A percentile compares a stretch with the other conserved stretches of the same genome.
Conservation (phyloP, 139 green algal species). For the Chlorella sp. region DNA sequence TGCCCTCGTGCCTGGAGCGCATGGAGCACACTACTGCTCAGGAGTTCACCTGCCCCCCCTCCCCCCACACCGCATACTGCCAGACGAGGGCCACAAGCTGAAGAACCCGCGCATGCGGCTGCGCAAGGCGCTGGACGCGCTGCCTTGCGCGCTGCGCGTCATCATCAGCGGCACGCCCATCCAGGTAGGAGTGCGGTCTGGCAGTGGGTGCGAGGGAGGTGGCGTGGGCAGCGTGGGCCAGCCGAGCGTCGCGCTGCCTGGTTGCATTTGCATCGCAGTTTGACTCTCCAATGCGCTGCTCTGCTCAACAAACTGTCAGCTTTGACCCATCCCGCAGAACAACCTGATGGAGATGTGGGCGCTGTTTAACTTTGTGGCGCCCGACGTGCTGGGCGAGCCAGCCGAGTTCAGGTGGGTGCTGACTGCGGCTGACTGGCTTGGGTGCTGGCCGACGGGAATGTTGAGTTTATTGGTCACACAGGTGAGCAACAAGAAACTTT, state of each 20-base stretch:
- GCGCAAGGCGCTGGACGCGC: constrained; percentile 55
- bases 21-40: too few relatives aligned
- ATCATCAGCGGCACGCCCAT: constrained; percentile 93
- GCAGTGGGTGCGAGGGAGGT: not conserved
- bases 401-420: constrained; percentile 58
- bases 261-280: too few relatives aligned
- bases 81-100: constrained; percentile 77
- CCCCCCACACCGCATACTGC: too few relatives aligned
- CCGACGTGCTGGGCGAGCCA: constrained; percentile 69
- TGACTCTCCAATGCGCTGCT: too few relatives aligned
- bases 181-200: constrained; percentile 41
- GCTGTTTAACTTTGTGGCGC: constrained; percentile 81
- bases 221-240: too few relatives aligned
- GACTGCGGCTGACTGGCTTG: not conserved
- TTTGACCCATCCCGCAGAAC: constrained; percentile 60
- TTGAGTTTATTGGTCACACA: too few relatives aligned
- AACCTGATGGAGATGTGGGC: constrained; percentile 90
- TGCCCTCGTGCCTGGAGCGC: not conserved
- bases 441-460: too few relatives aligned
- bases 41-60: too few relatives aligned
- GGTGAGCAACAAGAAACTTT: too few relatives aligned
- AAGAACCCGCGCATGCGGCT: constrained; percentile 92
- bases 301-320: not conserved
- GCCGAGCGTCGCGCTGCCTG: too few relatives aligned
- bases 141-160: constrained; percentile 63